Evolutionary conservation across 345 rosid genomes (phyloP), one percentile per base, ranked within the genome.

Genomic region (Noccaea bulbosa): DNA sequence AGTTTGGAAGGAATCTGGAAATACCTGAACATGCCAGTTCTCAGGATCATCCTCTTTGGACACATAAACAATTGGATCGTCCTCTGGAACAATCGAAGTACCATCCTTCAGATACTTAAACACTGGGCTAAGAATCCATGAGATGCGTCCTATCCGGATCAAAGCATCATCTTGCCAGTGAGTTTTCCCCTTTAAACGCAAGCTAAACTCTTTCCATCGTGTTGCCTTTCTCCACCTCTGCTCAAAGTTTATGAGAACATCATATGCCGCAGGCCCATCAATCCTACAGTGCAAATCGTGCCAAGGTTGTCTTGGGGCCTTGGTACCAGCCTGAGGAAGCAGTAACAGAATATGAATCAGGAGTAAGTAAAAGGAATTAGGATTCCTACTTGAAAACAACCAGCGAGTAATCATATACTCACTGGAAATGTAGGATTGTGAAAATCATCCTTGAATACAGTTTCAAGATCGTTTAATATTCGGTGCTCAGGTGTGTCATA

Each of bases 261-360:
- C 98, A 80, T 90, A 93, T 45, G 93, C 98, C 34, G 98, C 98
- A 66, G 97, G 93, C 33, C 98, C 98, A 7, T 93, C 98, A 63
- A 93, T 79, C 78, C 74, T 83, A 81, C 96, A 86, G 71, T 93
- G 98, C 82, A 87, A 79, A 75, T 93, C 98, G 65, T 93, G 98
- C 98, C 98, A 91, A 35, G 98, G 96, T 75, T 93, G 89, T 78
- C 98, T 88, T 51, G 97, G 97, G 55, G 94, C 97, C 80, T 85
- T 86, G 39, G 77, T 65, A 46, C 80, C 87, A 70, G 76, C 78
- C 98, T 92, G 72, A 56, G 40, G 59, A 65, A 62, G 57, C 7
- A 52, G 50, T 48, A 65, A 58, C 17, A 61, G 20, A 69, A 67
- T 1, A 62, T 0, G 20, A 70, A 50, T 60, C 24, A 57, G 69